phyloP scores from a whole-genome alignment of 2,329 filamentous ascomycete genomes.

The Fusarium sp. region DNA sequence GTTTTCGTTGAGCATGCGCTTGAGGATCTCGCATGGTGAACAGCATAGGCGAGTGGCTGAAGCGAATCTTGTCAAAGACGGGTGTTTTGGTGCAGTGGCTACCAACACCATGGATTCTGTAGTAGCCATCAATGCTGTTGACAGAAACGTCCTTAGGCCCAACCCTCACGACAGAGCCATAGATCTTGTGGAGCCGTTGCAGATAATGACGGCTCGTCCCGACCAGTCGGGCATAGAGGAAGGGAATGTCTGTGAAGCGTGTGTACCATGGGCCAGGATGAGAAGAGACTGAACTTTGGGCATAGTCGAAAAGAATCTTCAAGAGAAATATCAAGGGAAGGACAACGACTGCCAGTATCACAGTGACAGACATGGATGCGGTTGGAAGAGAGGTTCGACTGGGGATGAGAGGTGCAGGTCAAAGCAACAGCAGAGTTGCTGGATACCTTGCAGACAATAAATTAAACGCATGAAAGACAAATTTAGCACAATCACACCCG shows the following conservation, averaged over 20 bases:
- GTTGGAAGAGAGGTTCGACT: not conserved
- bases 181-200: not conserved
- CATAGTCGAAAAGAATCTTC: not conserved
- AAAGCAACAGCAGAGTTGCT: not conserved
- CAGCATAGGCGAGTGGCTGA: not conserved
- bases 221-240: not conserved
- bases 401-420: not conserved
- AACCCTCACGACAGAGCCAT: not conserved
- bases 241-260: not conserved
- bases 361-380: not conserved
- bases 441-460: not conserved
- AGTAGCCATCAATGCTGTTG: slow-evolving; percentile 1
- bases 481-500: not conserved
- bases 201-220: not conserved
- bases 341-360: not conserved
- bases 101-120: not conserved
- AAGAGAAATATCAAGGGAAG: not conserved
- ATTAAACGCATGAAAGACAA: not conserved
- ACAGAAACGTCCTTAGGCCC: not conserved
- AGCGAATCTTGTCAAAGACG: not conserved
- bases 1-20: not conserved
- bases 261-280: not conserved
- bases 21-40: not conserved
- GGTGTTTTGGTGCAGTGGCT: not conserved
- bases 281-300: not conserved